Base-by-base conservation (phyloP, 2,329 filamentous ascomycete genomes). In the Aspergillus texensis region DNA sequence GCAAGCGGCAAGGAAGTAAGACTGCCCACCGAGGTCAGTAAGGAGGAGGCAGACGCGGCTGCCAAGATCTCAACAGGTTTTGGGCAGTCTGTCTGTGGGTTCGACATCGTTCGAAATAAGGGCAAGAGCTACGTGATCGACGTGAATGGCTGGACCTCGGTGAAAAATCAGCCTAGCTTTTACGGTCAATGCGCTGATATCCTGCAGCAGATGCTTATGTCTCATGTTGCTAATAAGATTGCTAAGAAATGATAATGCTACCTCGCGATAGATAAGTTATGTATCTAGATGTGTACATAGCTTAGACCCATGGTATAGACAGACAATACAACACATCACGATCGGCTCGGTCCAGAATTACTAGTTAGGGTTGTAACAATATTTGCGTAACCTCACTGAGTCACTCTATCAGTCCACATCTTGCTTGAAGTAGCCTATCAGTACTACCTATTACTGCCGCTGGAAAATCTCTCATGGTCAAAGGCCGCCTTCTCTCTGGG, bases 121-220 rank as follows among this genome's bases (percentile, higher is more conserved):
- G 91, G 91, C 19, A 91, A 92, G 75, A 96, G 93, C 75, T 97
- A 92, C 78, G 94, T 97, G 55, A 97, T 97, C 68, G 94, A 97
- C 72, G 94, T 97, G 70, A 97, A 97, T 75, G 94, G 94, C 9
- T 97, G 94, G 94, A 97, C 93, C 73, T 97, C 97, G 72, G 94
- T 97, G 75, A 97, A 97, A 77, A 94, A 97, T 75, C 97, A 97
- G 71, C 92, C 96, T 65, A 92, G 94, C 61, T 97, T 97, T 77
- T 97, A 97, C 75, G 90, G 96, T 71, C 91, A 92, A 72, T 93
- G 89, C 69, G 88, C 94, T 26, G 88, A 82, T 60, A 95, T 97
- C 56, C 81, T 97, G 59, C 91, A 89, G 74, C 88, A 93, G 4
- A 91, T 96, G 76, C 96, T 97, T 68, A 11, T 32, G 19, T 48